Conservation (phyloP, 2,329 filamentous ascomycete species). For the Akanthomyces muscarius region DNA sequence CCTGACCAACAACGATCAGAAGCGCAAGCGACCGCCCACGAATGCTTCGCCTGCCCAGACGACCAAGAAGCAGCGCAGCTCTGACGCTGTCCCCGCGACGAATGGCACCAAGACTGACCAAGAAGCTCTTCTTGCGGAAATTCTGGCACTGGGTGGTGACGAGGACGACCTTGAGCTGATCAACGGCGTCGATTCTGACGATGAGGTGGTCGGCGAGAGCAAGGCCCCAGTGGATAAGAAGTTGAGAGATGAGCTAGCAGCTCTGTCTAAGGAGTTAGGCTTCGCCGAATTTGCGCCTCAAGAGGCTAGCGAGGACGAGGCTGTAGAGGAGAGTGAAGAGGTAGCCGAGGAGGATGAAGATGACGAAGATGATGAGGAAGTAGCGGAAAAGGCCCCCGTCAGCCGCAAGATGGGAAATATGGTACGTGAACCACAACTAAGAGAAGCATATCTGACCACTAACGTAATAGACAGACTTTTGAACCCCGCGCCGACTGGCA, state of each 20-base stretch:
- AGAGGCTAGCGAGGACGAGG: conserved; percentile 36
- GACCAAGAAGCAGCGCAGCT: conserved; percentile 37
- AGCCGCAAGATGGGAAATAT: conserved; percentile 32
- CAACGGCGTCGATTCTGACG: conserved; percentile 45
- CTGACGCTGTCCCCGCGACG: conserved; percentile 25
- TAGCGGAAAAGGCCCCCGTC: conserved; percentile 28
- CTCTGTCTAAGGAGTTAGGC: conserved; percentile 37
- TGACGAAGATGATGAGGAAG: conserved; percentile 26
- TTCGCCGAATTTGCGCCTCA: conserved; percentile 32
- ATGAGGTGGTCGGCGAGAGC: conserved; percentile 29
- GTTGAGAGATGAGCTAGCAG: conserved; percentile 34
- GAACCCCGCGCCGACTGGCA: conserved; percentile 58
- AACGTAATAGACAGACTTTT: conserved; percentile 44
- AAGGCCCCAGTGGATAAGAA: conserved; percentile 40
- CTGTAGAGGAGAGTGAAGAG: conserved; percentile 27
- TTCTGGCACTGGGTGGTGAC: conserved; percentile 60
- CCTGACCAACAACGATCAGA: conserved; percentile 40
- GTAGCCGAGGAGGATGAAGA: conserved; percentile 32
- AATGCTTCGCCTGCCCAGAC: conserved; percentile 31
- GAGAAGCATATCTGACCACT: conserved; percentile 28
- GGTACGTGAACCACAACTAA: conserved; percentile 27
- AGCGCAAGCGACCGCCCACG: conserved; percentile 42
- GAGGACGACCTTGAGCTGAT: conserved; percentile 61
- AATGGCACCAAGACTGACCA: conserved; percentile 26
- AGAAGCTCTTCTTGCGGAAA: conserved; percentile 56